Evolutionary conservation across 352 stramenopile genomes (phyloP), one percentile per base, ranked within the genome.

Genomic region (Plasmopara halstedii): DNA sequence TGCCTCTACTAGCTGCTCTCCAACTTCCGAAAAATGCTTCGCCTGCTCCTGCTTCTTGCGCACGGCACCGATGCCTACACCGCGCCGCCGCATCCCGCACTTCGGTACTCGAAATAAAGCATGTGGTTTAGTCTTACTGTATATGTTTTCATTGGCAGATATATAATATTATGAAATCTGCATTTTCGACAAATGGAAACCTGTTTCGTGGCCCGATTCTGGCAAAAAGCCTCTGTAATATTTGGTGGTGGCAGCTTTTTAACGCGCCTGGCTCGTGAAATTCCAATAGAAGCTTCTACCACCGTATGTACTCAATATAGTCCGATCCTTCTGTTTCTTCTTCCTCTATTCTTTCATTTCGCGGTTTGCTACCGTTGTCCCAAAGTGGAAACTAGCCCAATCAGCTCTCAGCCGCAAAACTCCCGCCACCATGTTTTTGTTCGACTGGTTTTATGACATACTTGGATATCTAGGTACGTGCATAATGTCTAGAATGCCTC

Each of bases 401-500:
- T n/a, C 21, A 14, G 41, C 32, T 42, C 32, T 53, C 11, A 34
- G 29, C 23, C 20, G 27, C 36, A 20, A 58, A 62, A 46, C 44
- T 32, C 40, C 46, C 43, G 27, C 26, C 32, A 65, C 47, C 33
- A 97, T 97, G 90, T 97, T 97, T 67, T 67, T 97, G 49, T 87
- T 97, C 37, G 90, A 97, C 64, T 98, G 93, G 93, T 97, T 97
- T 68, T 97, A 97, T 69, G 79, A 85, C 56, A 75, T 97, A 32
- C 67, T 98, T 32, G 84, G 86, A 56, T 97, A 91, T 64, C 73
- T 97, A 26, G 88, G 88, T 97, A 67, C 52, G 80, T 81, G 1
- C 17, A 9, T 8, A 29, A 29, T 6, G 11, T 29, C 7, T 11
- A 2, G 25, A 10, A 4, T 29, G 6, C 11, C 6, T 29, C 25